Evolutionary conservation across 1,139 yeast genomes (phyloP).

Genomic region (Yamadazyma pseudoaaseri): DNA sequence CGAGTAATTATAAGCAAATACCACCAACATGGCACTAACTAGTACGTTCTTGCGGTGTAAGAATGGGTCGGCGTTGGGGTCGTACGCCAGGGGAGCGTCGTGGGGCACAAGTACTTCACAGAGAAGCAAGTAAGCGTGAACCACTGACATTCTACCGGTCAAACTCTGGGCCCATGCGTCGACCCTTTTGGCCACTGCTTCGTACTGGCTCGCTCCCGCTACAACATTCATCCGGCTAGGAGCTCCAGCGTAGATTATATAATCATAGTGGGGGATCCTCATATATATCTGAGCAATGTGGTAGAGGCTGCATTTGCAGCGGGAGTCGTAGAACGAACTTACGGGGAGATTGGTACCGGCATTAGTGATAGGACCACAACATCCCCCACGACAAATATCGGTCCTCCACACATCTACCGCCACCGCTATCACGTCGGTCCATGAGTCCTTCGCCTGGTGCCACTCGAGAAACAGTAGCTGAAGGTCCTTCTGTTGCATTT

Average conservation of each 20-base stretch:
- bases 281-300: slow-evolving; percentile 69
- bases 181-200: slow-evolving; percentile 47
- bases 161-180: slow-evolving; percentile 40
- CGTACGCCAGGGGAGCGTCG: slow-evolving; percentile 34
- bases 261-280: slow-evolving; percentile 65
- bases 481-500: slow-evolving; percentile 68
- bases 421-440: slow-evolving; percentile 62
- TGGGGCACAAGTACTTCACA: slow-evolving; percentile 58
- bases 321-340: slow-evolving; percentile 25
- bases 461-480: slow-evolving; percentile 43
- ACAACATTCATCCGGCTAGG: slow-evolving; percentile 74
- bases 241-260: slow-evolving; percentile 72
- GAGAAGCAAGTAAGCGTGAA: slow-evolving; percentile 57
- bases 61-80: slow-evolving; percentile 52
- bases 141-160: slow-evolving; percentile 36
- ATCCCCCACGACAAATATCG: slow-evolving; percentile 28
- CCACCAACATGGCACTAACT: slow-evolving; percentile 49
- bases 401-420: slow-evolving; percentile 61
- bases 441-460: slow-evolving; percentile 39
- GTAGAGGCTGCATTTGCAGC: slow-evolving; percentile 54
- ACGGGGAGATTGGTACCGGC: too few species aligned
- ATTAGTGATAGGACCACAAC: too few species aligned
- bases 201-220: slow-evolving; percentile 51
- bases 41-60: slow-evolving; percentile 57
- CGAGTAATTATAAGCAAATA: slow-evolving; percentile 59